A percentile compares a stretch with the other conserved stretches of the same genome.
Conservation (phyloP, 768 basidiomycete species). For the Tricholoma matsutake region DNA sequence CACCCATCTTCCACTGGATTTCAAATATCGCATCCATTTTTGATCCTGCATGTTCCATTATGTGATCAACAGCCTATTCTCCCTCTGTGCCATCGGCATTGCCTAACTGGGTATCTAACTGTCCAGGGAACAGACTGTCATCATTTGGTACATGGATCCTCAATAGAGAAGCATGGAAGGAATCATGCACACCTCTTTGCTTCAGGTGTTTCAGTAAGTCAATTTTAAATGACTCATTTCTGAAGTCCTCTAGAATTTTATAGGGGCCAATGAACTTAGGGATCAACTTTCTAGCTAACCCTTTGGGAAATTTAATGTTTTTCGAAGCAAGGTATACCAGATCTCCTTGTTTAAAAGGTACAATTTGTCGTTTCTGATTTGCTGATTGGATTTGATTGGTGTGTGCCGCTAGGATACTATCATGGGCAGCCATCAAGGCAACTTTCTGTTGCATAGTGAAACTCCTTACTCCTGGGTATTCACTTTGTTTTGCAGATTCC, state of each 20-base stretch:
- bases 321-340: neutral
- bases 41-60: neutral
- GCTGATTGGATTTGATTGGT: conserved; percentile 14
- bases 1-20: neutral
- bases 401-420: conserved; percentile 22
- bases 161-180: neutral
- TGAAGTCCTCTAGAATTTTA: too few relatives aligned
- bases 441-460: conserved; percentile 21
- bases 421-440: too few relatives aligned
- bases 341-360: neutral
- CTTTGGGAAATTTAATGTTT: too few relatives aligned
- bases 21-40: neutral
- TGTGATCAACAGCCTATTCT: neutral
- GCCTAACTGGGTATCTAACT: neutral
- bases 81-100: too few relatives aligned
- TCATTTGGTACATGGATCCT: neutral
- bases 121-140: neutral
- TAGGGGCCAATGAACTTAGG: too few relatives aligned
- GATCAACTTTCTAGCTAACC: neutral
- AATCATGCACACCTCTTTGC: too few relatives aligned
- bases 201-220: neutral
- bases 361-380: too few relatives aligned
- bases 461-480: conserved; percentile 20
- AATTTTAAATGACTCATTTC: neutral
- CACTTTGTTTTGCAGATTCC: neutral